Conservation (phyloP, 257 asterid species). For the Linaria vulgaris region DNA sequence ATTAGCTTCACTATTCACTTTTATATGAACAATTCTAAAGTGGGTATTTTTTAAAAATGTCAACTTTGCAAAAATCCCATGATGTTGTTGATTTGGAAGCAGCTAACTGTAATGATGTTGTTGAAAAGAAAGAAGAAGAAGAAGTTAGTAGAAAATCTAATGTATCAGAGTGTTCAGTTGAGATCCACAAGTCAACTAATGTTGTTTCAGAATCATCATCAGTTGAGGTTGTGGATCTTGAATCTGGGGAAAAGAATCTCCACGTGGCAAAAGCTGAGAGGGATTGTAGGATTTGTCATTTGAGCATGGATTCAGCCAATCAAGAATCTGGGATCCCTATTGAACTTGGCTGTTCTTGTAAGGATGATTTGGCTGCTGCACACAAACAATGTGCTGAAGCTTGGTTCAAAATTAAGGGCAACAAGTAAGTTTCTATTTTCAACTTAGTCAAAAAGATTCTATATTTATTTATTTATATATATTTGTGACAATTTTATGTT, state of each 20-base stretch:
- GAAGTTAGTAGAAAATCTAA: not conserved
- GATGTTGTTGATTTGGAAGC: slow-evolving; percentile 18
- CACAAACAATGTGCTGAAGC: slow-evolving; percentile 23
- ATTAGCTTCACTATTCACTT: too few relatives aligned
- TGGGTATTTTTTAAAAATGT: slow-evolving; percentile 2
- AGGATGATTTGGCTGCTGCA: slow-evolving; percentile 21
- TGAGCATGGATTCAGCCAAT: slow-evolving; percentile 16
- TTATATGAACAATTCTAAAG: not conserved
- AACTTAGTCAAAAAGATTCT: too few relatives aligned
- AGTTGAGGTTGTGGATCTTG: slow-evolving; percentile 13
- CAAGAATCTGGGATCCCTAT: slow-evolving; percentile 19
- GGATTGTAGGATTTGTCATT: slow-evolving; percentile 24
- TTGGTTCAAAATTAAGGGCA: slow-evolving; percentile 26
- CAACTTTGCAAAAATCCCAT: slow-evolving; percentile 6
- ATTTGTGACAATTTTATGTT: not conserved
- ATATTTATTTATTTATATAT: not conserved
- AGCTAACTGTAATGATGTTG: not conserved
- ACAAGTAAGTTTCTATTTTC: slow-evolving; percentile 12
- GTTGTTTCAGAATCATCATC: slow-evolving; percentile 9
- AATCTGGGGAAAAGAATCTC: not conserved
- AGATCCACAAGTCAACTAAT: not conserved
- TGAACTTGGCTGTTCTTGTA: slow-evolving; percentile 25
- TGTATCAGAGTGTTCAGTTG: slow-evolving; percentile 16
- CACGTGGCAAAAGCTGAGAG: slow-evolving; percentile 1
- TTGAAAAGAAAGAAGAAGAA: not conserved